Base-by-base conservation (phyloP, 306 rosid genomes). In the Echinosophora koreensis region DNA sequence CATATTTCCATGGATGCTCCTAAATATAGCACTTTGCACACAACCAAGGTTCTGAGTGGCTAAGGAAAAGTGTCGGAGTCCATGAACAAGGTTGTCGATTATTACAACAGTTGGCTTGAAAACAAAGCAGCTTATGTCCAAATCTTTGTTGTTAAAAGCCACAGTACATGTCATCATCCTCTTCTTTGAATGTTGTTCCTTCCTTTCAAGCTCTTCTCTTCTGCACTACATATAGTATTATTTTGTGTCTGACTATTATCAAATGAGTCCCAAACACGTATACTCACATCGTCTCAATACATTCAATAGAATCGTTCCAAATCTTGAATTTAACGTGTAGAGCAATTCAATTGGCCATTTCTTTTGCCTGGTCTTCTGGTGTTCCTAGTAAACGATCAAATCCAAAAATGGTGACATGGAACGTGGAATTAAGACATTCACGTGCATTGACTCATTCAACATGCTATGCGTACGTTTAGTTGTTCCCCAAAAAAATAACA, bases 1-100 rank as follows among this genome's bases (percentile, higher is more conserved):
- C 93, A 81, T 80, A 77, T 88, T 92, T 75, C 96, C 96, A 87
- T 92, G 96, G 89, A 92, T 87, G 89, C 96, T 92, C 79, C 89
- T 90, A 37, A 90, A 81, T 37, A 90, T 81, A 38, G 88, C 87
- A 69, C 86, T 90, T 12, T 90, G 96, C 1, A 88, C 52, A 85
- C 96, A 92, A 44, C 97, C 93, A 79, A 90, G 92, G 30, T 62
- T 74, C 63, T 90, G 57, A n/a, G 93, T 80, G 78, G 22, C 80
- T 28, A 66, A 56, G 49, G 96, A 88, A 81, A 92, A 87, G 0
- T 87, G 82, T 8, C 84, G 69, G 15, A 92, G 84, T 1, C 70
- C 90, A 42, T 80, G 82, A 59, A 92, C 78, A 63, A 92, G 88
- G 18, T 87, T 84, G 34, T 85, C 92, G 0, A 88, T 82, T 8